phyloP scores from a whole-genome alignment of 1,139 yeast genomes.

The Blastobotrys capitulatus region DNA sequence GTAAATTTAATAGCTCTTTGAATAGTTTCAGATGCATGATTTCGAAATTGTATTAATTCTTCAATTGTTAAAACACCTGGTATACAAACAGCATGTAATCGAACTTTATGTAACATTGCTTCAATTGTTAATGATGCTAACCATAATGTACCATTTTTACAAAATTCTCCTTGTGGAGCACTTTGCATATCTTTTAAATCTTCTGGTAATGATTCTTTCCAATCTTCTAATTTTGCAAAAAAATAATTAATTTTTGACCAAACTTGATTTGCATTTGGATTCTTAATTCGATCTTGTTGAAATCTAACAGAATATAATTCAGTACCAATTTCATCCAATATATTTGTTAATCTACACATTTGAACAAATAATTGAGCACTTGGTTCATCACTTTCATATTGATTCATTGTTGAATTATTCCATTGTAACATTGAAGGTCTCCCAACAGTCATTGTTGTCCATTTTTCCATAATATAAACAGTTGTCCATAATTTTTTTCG shows the following conservation, averaged over 20 bases:
- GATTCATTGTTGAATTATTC: slow-evolving; percentile 23
- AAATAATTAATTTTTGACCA: slow-evolving; percentile 22
- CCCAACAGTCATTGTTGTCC: slow-evolving; percentile 33
- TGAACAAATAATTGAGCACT: slow-evolving; percentile 32
- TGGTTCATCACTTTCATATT: slow-evolving; percentile 29
- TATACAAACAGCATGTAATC: slow-evolving; percentile 24
- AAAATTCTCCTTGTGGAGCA: slow-evolving; percentile 27
- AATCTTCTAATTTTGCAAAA: slow-evolving; percentile 23
- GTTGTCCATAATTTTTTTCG: slow-evolving; percentile 34
- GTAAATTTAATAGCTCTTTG: slow-evolving; percentile 31
- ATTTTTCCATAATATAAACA: slow-evolving; percentile 33
- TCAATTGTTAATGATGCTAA: slow-evolving; percentile 33
- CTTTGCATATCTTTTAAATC: slow-evolving; percentile 28
- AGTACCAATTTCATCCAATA: slow-evolving; percentile 28
- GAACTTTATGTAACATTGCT: slow-evolving; percentile 28
- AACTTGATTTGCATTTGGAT: slow-evolving; percentile 16
- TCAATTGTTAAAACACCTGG: slow-evolving; percentile 17
- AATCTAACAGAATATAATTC: slow-evolving; percentile 27
- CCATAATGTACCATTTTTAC: slow-evolving; percentile 33
- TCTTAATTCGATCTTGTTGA: slow-evolving; percentile 21
- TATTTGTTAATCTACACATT: slow-evolving; percentile 27
- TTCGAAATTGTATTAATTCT: slow-evolving; percentile 22
- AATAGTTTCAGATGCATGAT: slow-evolving; percentile 29
- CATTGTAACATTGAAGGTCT: slow-evolving; percentile 28
- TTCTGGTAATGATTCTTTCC: slow-evolving; percentile 30